A percentile compares a stretch with the other conserved stretches of the same genome.
phyloP scores from a whole-genome alignment of 805 yeast genomes.

The Cyberlindnera euphorbiiphila region DNA sequence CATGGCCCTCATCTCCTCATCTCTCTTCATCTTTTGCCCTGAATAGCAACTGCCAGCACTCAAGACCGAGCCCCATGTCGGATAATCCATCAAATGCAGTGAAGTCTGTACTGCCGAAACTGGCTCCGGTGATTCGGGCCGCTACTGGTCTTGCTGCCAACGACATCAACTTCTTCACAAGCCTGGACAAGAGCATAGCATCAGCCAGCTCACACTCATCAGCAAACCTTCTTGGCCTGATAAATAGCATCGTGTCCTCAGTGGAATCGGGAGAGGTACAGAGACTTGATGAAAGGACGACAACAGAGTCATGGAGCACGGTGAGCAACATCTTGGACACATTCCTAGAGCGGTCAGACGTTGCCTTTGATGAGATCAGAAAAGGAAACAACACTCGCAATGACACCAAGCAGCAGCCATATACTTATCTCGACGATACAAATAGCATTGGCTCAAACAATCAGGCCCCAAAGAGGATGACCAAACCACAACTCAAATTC shows the following conservation, averaged over 20 bases:
- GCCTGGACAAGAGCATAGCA: conserved; percentile 50
- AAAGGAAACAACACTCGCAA: conserved; percentile 16
- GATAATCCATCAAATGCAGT: conserved; percentile 2
- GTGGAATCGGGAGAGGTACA: conserved; percentile 28
- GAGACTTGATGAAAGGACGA: conserved; percentile 36
- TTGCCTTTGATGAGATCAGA: conserved; percentile 48
- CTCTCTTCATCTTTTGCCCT: neutral
- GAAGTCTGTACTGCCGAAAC: conserved; percentile 35
- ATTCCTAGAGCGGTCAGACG: conserved; percentile 73
- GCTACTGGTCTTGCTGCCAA: conserved; percentile 70
- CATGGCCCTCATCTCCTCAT: neutral
- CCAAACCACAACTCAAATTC: conserved; percentile 71
- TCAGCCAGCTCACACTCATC: conserved; percentile 39
- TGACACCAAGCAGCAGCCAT: conserved; percentile 13
- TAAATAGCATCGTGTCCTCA: conserved; percentile 42
- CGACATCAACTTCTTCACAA: conserved; percentile 72
- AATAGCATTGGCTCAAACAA: conserved; percentile 14
- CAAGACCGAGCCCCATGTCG: neutral
- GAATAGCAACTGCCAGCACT: too few relatives aligned
- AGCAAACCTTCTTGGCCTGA: conserved; percentile 38
- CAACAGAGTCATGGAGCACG: conserved; percentile 55
- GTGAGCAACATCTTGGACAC: conserved; percentile 62
- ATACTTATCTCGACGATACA: conserved; percentile 51
- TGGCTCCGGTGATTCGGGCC: conserved; percentile 58
- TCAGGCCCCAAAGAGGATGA: conserved; percentile 31